Percentiles rank a stretch among this genome's conserved stretches.
Conservation (phyloP, 1,284 basidiomycete species). For the Tetrapyrgos nigripes region DNA sequence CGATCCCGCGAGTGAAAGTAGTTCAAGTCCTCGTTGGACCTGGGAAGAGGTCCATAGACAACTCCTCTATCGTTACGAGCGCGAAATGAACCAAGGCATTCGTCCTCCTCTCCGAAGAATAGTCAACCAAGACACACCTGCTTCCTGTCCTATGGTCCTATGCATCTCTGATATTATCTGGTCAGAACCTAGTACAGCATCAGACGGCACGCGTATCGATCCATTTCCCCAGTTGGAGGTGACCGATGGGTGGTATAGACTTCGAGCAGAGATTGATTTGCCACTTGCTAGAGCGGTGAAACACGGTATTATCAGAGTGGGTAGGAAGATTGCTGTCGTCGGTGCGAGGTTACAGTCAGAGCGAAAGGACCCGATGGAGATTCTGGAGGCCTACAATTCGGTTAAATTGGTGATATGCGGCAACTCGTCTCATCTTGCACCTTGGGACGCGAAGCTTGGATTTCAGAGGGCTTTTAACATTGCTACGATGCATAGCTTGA, state of each 20-base stretch:
- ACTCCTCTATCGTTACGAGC: slow-evolving; percentile 92
- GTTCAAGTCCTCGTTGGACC: slow-evolving; percentile 67
- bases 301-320: slow-evolving; percentile 72
- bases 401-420: slow-evolving; percentile 75
- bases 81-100: slow-evolving; percentile 81
- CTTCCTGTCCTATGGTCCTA: slow-evolving; percentile 81
- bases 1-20: slow-evolving; percentile 65
- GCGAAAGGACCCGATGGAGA: slow-evolving; percentile 80
- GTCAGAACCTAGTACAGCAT: slow-evolving; percentile 43
- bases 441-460: slow-evolving; percentile 90
- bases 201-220: slow-evolving; percentile 45
- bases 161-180: slow-evolving; percentile 80
- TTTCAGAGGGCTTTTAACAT: slow-evolving; percentile 70
- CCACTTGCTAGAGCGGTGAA: slow-evolving; percentile 75
- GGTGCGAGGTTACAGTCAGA: slow-evolving; percentile 79
- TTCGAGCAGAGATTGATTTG: slow-evolving; percentile 80
- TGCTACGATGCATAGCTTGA: slow-evolving; percentile 81
- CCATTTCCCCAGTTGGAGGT: slow-evolving; percentile 75
- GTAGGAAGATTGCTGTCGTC: slow-evolving; percentile 83
- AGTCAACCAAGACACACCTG: slow-evolving; percentile 76
- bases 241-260: slow-evolving; percentile 95
- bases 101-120: slow-evolving; percentile 85
- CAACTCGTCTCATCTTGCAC: slow-evolving; percentile 86
- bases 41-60: slow-evolving; percentile 84
- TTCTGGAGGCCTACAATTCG: slow-evolving; percentile 82